Evolutionary conservation across 495 filamentous ascomycete genomes (phyloP), one percentile per base, ranked within the genome.

Genomic region (Penicillium longicatenatum): DNA sequence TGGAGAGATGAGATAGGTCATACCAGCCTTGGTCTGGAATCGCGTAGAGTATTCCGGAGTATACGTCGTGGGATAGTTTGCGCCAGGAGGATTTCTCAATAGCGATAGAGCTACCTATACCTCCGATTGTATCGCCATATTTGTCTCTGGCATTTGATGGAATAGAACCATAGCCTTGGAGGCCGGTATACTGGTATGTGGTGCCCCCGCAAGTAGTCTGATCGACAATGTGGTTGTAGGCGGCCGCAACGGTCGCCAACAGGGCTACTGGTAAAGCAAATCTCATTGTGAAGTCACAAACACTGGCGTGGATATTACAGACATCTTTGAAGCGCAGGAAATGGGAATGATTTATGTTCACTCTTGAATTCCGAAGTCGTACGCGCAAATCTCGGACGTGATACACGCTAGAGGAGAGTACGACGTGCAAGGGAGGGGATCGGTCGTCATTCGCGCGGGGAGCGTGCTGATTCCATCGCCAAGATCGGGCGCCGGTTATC

Each of bases 11-110:
- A 7, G 43, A 17, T 37, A 46, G 4, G 19, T 47, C 67, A 54
- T 64, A 81, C 86, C 89, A 93, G 51, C 90, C 90, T 35, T 89
- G 78, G 66, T 92, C 90, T 2, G 90, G 90, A 4, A 91, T 69
- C 10, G 79, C 72, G 66, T 81, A 93, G 31, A 91, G 62, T 9
- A 80, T 79, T 5, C 87, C 90, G 8, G 75, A 78, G 67, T 92
- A 94, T 11, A 64, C 77, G 31, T 79, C 79, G 22, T 75, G 70
- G 8, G 58, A 62, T 17, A 67, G 68, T 66, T 86, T 86, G 63
- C 76, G 82, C 90, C 90, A 94, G 30, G 79, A 76, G 21, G 57
- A 69, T 50, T 75, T 74, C 42, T 89, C 86, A 31, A 93, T 66
- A 16, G 86, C 84, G 65, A 89, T 81, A 29, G 87, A 79, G 57